Base-by-base conservation (phyloP, 495 filamentous ascomycete genomes). In the Neurospora sublineolata region DNA sequence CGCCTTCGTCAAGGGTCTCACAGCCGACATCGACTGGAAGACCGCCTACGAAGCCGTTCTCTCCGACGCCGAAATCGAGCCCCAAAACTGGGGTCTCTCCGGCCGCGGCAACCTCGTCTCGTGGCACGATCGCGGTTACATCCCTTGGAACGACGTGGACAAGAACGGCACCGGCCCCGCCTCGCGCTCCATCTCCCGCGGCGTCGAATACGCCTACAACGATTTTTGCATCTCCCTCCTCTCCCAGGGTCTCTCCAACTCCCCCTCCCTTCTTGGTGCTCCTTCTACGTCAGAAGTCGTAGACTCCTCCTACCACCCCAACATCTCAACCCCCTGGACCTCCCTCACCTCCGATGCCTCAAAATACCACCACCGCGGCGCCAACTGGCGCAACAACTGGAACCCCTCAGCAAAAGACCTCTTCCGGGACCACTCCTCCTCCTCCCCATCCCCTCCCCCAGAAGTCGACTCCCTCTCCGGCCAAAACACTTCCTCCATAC, bases 191-290 rank as follows among this genome's bases (percentile, higher is more conserved):
- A 83, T 93, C 38, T 89, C 86, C 9, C 82, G 90, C 2, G 91
- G 89, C 0, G 86, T 92, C 16, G 91, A 92, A 75, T 92, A 93
- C 79, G 87, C 89, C 4, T 92, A 92, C 80, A 86, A 92, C 71
- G 91, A 93, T 77, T 93, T 90, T 70, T 79, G 82, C 68, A 84
- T 89, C 30, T 83, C 87, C 16, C 74, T 80, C 20, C 83, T 90
- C 60, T 87, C 88, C 46, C 80, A 82, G 70, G 84, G 81, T 1
- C 81, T 89, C 1, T 86, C 84, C 5, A 83, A 86, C 9, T 52
- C 42, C 9, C 42, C 44, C 10, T 52, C 44, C 0, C 44, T 52
- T 1, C 20, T 52, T 20, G 42, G 18, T 3, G 42, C 9, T 10
- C 1, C n/a, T 46, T 16, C 42, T 46, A 20, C 42, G n/a, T 46